Percentiles rank a stretch among this genome's conserved stretches.
These are phyloP conservation scores for Vaccinium macrocarpon DNA, from an alignment of 148 eudicot genomes.

Conservation along the genomic window DNA sequence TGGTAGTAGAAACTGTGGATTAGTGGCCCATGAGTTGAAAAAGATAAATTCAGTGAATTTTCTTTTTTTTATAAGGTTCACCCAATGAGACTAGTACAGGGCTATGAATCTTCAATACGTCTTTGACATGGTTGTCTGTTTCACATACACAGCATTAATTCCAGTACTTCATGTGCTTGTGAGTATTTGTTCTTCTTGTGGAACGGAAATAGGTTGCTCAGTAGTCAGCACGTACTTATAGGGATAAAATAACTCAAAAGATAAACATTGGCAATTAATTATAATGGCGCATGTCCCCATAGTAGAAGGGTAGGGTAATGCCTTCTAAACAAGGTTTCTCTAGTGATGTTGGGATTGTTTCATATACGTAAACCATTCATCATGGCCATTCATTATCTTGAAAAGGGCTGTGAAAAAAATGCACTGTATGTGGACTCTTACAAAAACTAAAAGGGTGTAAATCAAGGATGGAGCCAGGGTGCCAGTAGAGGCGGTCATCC, in stretches of 20 bases:
- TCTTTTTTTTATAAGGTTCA: too few species aligned
- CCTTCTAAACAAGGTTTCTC: neutral
- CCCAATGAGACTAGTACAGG: too few species aligned
- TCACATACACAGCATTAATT: neutral
- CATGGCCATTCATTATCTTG: neutral
- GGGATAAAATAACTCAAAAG: neutral
- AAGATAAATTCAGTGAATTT: too few species aligned
- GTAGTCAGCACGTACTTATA: too few species aligned
- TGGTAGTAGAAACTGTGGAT: too few species aligned
- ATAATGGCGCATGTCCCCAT: neutral
- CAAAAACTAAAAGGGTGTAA: neutral
- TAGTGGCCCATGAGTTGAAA: too few species aligned
- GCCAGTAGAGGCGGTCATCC: too few species aligned
- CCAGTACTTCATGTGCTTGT: neutral
- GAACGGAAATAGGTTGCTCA: neutral
- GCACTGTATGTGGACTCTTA: neutral
- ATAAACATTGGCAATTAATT: too few species aligned
- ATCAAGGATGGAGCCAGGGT: too few species aligned
- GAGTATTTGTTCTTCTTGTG: neutral
- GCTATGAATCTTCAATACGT: neutral
- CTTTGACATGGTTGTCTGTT: neutral
- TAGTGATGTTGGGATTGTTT: neutral
- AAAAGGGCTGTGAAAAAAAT: neutral
- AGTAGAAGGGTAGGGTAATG: neutral
- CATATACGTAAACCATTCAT: neutral